phyloP scores from a whole-genome alignment of 257 asterid genomes.

The Solanum sparsipilum region DNA sequence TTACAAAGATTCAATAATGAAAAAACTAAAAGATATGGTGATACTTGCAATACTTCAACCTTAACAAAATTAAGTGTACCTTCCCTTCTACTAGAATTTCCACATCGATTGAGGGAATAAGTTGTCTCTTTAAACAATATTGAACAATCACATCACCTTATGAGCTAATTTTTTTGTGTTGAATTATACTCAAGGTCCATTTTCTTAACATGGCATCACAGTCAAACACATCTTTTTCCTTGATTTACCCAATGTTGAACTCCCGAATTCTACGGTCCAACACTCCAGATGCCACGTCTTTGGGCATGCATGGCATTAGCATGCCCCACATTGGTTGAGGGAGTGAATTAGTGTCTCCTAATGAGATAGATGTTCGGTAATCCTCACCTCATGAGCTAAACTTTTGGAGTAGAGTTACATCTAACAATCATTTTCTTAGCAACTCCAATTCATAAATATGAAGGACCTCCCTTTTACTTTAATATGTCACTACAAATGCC shows the following conservation, averaged over 20 bases:
- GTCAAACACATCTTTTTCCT: background rate
- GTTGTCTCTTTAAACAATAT: background rate
- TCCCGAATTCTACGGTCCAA: background rate
- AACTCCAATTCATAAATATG: background rate
- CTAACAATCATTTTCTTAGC: background rate
- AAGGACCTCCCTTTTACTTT: background rate
- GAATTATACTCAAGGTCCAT: background rate
- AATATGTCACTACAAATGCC: background rate
- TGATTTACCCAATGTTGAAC: background rate
- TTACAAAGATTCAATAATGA: background rate
- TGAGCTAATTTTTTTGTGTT: background rate
- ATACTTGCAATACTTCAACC: background rate
- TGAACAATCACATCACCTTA: background rate
- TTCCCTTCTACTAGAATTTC: background rate
- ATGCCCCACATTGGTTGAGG: background rate
- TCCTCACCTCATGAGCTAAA: background rate
- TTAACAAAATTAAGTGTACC: background rate
- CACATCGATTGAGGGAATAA: background rate
- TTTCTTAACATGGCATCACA: background rate
- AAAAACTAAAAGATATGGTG: background rate
- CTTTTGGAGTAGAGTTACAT: background rate
- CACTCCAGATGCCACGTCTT: background rate
- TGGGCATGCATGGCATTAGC: background rate
- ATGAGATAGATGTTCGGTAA: background rate
- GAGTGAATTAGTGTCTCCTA: background rate